phyloP scores from a whole-genome alignment of 2,329 filamentous ascomycete genomes.

The Botrytis byssoidea region DNA sequence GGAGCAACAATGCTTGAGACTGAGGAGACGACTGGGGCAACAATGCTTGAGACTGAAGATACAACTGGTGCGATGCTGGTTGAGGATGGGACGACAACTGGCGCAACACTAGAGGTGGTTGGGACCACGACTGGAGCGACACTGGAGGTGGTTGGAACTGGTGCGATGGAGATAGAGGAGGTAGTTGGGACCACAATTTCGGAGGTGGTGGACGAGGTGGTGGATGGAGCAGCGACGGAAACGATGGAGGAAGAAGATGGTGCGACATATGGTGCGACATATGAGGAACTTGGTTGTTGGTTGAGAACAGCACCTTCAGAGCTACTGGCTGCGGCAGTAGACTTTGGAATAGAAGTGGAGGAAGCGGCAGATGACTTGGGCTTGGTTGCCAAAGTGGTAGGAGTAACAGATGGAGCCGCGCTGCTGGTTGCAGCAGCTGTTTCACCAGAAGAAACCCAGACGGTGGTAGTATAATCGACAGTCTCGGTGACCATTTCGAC shows the following conservation, averaged over 20 bases:
- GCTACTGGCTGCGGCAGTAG: constrained; percentile 12
- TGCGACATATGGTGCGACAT: constrained; percentile 15
- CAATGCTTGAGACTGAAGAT: constrained; percentile 23
- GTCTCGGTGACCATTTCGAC: constrained; percentile 49
- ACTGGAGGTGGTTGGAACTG: constrained; percentile 20
- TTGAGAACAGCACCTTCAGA: background rate
- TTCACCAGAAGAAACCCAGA: constrained; percentile 44
- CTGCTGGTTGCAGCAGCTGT: constrained; percentile 14
- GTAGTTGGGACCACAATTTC: constrained; percentile 13
- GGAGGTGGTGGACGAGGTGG: background rate
- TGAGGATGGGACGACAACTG: constrained; percentile 24
- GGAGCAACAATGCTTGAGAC: background rate
- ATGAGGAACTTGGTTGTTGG: background rate
- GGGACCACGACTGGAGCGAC: constrained; percentile 25
- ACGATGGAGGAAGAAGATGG: constrained; percentile 10
- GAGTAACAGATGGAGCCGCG: constrained; percentile 9
- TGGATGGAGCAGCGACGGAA: constrained; percentile 11
- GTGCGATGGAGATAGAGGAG: constrained; percentile 17
- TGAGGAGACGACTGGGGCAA: constrained; percentile 23
- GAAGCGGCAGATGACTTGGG: constrained; percentile 30
- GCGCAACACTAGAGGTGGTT: constrained; percentile 30
- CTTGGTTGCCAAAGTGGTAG: constrained; percentile 24
- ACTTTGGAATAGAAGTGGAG: constrained; percentile 17
- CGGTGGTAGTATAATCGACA: constrained; percentile 39
- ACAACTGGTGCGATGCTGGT: constrained; percentile 29